Base-by-base conservation (phyloP, 2,329 filamentous ascomycete species). In the Diplocarpon mali region DNA sequence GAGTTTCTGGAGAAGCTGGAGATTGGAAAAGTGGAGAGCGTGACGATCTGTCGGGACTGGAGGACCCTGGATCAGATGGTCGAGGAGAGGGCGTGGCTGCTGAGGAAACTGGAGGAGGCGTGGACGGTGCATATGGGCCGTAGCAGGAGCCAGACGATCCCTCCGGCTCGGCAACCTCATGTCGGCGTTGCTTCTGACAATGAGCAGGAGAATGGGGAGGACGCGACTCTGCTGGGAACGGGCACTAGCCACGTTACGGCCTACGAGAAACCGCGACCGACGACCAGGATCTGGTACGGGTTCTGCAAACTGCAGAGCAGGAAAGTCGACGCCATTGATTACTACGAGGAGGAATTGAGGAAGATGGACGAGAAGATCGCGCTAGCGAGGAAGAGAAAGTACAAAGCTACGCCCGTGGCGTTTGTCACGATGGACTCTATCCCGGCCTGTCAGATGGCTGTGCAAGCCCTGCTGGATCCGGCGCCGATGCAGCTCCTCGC, bases 361-460 rank as follows among this genome's bases (percentile, higher is more conserved):
- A 72, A 74, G 13, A 64, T 93, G 2, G 90, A 98, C 53, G 83
- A 85, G 39, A 73, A 80, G 53, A 86, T 98, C 40, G 64, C 66
- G 7, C 65, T 66, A 7, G 77, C 87, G 10, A 78, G 92, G 24
- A 77, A 78, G 57, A 85, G 85, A 62, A 74, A 83, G 3, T 96
- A 88, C 57, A 68, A 73, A 5, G 72, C 92, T 0, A 89, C 81
- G 1, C 83, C 90, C 39, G 74, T 93, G 48, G 93, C 93, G 1
- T 95, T 98, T 63, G 85, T 98, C 32, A 96, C 92, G 0, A 93
- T 98, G 87, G 86, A 95, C 66, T 92, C 87, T 3, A 92, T 95
- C 40, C 85, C 89, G 12, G 83, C 89, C 28, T 81, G 78, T 55
- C 92, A 98, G 67, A 95, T 96, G 88, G 86, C 89, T 17, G 86